Evolutionary conservation across 2,329 filamentous ascomycete species (phyloP).

Genomic region (Venturia aucupariae): DNA sequence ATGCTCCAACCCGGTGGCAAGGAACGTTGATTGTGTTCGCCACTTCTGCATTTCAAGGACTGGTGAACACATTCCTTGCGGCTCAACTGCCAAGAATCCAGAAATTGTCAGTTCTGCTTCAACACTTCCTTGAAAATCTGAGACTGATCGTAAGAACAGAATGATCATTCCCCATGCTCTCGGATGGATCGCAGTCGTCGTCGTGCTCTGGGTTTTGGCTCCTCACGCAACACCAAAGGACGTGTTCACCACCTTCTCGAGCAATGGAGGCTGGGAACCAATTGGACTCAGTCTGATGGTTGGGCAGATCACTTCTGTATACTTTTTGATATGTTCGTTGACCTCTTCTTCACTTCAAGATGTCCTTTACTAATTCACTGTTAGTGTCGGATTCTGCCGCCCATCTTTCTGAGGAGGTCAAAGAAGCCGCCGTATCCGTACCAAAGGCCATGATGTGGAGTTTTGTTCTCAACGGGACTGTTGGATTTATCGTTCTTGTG

Average conservation of each 20-base stretch:
- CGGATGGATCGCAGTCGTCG: conserved; percentile 25
- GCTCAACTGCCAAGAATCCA: conserved; percentile 29
- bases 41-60: background rate
- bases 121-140: conserved; percentile 12
- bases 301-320: conserved; percentile 24
- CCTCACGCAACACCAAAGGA: conserved; percentile 21
- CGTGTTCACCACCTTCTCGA: conserved; percentile 31
- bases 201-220: conserved; percentile 20
- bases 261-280: conserved; percentile 29
- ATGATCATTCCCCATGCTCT: conserved; percentile 29
- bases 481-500: conserved; percentile 29
- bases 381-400: conserved; percentile 31
- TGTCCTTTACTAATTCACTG: background rate
- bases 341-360: background rate
- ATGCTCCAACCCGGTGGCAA: conserved; percentile 14
- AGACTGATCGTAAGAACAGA: conserved; percentile 23
- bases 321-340: conserved; percentile 17
- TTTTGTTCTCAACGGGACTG: conserved; percentile 27
- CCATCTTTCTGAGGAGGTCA: conserved; percentile 37
- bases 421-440: conserved; percentile 33
- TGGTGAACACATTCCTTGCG: conserved; percentile 22
- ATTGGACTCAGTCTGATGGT: conserved; percentile 24
- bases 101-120: conserved; percentile 24
- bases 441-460: conserved; percentile 34
- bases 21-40: conserved; percentile 16